A percentile compares a stretch with the other conserved stretches of the same genome.
Evolutionary conservation across 352 stramenopile genomes (phyloP).

Genomic region (Phytopythium litorale): DNA sequence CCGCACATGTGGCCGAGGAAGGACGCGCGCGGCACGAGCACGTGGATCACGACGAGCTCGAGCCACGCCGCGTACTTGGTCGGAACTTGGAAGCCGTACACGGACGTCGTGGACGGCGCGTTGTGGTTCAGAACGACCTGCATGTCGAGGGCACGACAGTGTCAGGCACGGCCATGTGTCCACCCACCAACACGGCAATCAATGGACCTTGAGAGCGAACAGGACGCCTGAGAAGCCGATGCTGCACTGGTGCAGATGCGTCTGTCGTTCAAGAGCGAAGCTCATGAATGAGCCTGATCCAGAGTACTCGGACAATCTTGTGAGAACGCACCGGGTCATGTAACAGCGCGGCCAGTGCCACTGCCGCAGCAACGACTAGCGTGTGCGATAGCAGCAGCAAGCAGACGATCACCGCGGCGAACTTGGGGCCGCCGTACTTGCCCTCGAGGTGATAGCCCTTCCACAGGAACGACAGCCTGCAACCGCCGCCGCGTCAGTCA

Average conservation of each 20-base stretch:
- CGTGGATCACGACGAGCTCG: constrained; percentile 81
- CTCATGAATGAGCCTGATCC: not conserved
- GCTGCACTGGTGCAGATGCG: constrained; percentile 48
- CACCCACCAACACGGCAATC: not conserved
- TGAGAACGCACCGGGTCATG: not conserved
- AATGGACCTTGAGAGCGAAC: constrained; percentile 68
- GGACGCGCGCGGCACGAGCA: constrained; percentile 74
- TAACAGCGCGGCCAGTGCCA: constrained; percentile 18
- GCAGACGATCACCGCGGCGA: constrained; percentile 40
- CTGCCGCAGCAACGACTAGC: constrained; percentile 43
- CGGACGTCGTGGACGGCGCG: constrained; percentile 49
- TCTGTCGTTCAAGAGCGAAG: constrained; percentile 11
- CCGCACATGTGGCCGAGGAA: constrained; percentile 86
- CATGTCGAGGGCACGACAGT: not conserved
- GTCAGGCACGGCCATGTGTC: not conserved
- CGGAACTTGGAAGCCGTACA: constrained; percentile 74
- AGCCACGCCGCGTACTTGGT: constrained; percentile 89
- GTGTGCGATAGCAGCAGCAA: constrained; percentile 61
- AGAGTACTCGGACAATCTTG: not conserved
- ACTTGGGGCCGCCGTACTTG: constrained; percentile 43
- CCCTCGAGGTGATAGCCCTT: constrained; percentile 80
- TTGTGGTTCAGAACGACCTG: constrained; percentile 81
- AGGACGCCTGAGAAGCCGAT: constrained; percentile 79
- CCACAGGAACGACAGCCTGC: constrained; percentile 76
- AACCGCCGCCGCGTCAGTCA: not conserved